Evolutionary conservation across 139 green algal species (phyloP), one percentile per base, ranked within the genome.

Genomic region (Choricystis sp.): DNA sequence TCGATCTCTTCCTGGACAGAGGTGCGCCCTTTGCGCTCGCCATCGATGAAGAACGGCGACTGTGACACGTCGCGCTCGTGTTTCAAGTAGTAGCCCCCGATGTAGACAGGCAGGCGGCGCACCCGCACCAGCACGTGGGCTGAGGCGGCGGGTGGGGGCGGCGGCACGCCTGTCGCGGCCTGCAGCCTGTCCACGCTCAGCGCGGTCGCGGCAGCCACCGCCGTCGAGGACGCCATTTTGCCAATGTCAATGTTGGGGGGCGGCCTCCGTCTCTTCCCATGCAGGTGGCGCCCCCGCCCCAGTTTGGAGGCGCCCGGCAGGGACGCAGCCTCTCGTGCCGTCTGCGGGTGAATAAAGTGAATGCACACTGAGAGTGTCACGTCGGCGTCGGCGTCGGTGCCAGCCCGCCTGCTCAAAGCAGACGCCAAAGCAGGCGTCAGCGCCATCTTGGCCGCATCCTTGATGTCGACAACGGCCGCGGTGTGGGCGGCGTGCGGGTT

Each of bases 31-130:
- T 66, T 56, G 24, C 73, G 63, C 59, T 66, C 20, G 19, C 70
- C 70, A 48, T 76, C 71, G 2, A 80, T 66, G 22, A 80, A 29
- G 68, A 70, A 88, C 3, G 76, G 79, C 14, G 77, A 78, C 65
- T 88, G 60, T n/a, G 62, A 70, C n/a, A 75, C 48, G 48, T 59
- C 52, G n/a, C n/a, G n/a, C 22, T 5, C n/a, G 4, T 4, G 9
- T 9, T 59, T 59, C 22, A 59, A 9, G 56, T 26, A 59, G n/a
- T 59, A 29, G 22, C 23, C 23, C 14, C 22, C 23, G 14, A 29
- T 4, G 4, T 26, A 59, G n/a, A 29, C 59, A 4, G 70, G 70
- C 20, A 72, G 55, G 30, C 60, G 60, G 4, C 70, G 60, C 52
- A 59, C 21, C 29, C 72, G 61, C 55, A 69, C 72, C 1, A 68